Base-by-base conservation (phyloP, 2,329 filamentous ascomycete genomes). In the Eutypella sp. region DNA sequence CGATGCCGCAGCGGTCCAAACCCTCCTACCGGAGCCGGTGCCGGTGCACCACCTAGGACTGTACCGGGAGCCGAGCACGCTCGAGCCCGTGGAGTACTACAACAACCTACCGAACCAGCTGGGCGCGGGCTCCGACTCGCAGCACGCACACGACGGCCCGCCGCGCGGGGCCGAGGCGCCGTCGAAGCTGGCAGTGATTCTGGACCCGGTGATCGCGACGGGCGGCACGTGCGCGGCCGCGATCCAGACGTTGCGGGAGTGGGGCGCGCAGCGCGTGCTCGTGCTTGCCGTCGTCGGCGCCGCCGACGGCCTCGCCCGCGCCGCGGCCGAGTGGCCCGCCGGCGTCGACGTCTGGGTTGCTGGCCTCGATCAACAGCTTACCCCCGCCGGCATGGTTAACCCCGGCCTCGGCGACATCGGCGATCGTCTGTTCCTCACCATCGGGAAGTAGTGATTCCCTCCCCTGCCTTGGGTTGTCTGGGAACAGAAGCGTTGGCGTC, bases 11-110 rank as follows among this genome's bases (percentile, higher is more conserved):
- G 87, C 89, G 22, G 73, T 96, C 37, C 85, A 92, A 71, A 84
- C 83, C 23, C 77, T 97, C 58, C 88, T 97, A 48, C 91, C 92
- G 16, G 64, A 68, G 31, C 79, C 89, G 13, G 87, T 92, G 25
- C 85, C 90, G 6, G 81, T 96, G 53, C 90, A 97, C 72, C 92
- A 97, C 66, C 85, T 97, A 7, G 92, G 93, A 55, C 85, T 97
- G 61, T 97, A 92, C 76, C 89, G 91, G 62, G 91, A 96, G 65
- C 89, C 87, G 49, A 81, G 82, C 46, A 92, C 88, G 38, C 83
- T 96, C 46, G 82, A 89, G 59, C 89, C 91, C 3, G 91, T 96
- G 47, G 91, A 96, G 70, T 96, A 96, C 78, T 96, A 96, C 79
- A 96, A 96, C 75, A 96, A 96, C 68, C 83, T 96, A 18, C 90